phyloP scores from a whole-genome alignment of 768 basidiomycete species.

The Lentinula sp. region DNA sequence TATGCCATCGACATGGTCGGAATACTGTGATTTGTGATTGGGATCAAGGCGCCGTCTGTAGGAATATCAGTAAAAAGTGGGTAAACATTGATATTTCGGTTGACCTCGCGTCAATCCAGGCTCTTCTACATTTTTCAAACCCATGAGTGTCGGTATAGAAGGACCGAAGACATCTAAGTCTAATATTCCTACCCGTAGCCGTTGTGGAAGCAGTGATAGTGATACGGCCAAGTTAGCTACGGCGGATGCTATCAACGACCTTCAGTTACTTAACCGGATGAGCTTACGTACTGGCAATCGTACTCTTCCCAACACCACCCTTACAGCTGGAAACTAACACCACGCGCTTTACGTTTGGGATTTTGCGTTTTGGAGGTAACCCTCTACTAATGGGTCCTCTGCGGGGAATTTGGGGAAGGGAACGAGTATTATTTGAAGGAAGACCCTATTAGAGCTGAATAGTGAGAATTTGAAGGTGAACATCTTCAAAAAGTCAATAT shows the following conservation, averaged over 20 bases:
- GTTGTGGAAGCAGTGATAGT: conserved; percentile 32
- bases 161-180: conserved; percentile 97
- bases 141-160: conserved; percentile 90
- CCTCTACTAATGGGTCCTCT: conserved; percentile 27
- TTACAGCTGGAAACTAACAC: conserved; percentile 89
- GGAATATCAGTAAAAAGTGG: background rate
- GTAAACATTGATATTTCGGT: conserved; percentile 12
- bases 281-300: conserved; percentile 65
- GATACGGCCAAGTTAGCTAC: conserved; percentile 80
- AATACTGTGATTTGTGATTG: conserved; percentile 82
- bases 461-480: background rate
- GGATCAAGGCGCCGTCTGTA: conserved; percentile 71
- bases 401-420: conserved; percentile 57
- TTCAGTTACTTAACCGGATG: background rate
- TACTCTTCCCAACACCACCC: conserved; percentile 95
- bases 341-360: conserved; percentile 74
- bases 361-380: conserved; percentile 45
- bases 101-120: conserved; percentile 68
- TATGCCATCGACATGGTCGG: conserved; percentile 98
- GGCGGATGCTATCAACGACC: conserved; percentile 5
- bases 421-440: conserved; percentile 12
- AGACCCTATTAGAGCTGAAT: conserved; percentile 11
- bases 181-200: conserved; percentile 74
- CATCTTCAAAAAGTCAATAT: background rate
- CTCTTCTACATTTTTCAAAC: conserved; percentile 71